phyloP scores from a whole-genome alignment of 305 asterid species.

The Solanum hybrid region DNA sequence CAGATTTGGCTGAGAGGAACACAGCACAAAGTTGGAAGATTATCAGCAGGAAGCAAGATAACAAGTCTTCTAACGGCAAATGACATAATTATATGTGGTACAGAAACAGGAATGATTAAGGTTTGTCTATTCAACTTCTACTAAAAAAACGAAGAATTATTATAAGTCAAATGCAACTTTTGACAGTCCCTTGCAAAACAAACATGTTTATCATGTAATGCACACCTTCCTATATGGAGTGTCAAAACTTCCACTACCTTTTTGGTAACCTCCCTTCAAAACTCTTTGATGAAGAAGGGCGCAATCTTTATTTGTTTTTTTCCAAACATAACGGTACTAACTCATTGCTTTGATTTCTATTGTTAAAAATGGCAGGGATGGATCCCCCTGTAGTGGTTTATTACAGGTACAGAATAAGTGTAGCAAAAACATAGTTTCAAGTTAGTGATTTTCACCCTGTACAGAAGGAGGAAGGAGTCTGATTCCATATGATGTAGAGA shows the following conservation, averaged over 20 bases:
- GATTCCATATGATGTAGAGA: background rate
- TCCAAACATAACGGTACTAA: background rate
- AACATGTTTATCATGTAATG: background rate
- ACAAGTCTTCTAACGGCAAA: slow-evolving; percentile 82
- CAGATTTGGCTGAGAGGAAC: slow-evolving; percentile 95
- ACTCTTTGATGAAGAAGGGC: background rate
- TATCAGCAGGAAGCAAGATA: slow-evolving; percentile 92
- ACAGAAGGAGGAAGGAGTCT: background rate
- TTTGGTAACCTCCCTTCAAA: background rate
- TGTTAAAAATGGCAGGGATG: slow-evolving; percentile 55
- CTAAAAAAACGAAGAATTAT: background rate
- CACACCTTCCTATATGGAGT: background rate
- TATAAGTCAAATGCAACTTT: background rate
- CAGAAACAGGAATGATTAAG: slow-evolving; percentile 86
- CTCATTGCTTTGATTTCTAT: background rate
- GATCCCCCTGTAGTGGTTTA: slow-evolving; percentile 66
- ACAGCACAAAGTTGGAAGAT: slow-evolving; percentile 79
- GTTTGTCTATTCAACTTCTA: slow-evolving; percentile 22
- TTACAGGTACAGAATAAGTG: slow-evolving; percentile 1
- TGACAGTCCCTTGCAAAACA: background rate
- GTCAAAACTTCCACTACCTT: background rate
- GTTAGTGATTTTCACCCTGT: background rate
- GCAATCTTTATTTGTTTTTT: background rate
- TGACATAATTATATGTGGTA: slow-evolving; percentile 89
- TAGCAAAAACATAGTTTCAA: slow-evolving; percentile 4